Base-by-base conservation (phyloP, 257 asterid genomes). In the Nicotiana attenuata region DNA sequence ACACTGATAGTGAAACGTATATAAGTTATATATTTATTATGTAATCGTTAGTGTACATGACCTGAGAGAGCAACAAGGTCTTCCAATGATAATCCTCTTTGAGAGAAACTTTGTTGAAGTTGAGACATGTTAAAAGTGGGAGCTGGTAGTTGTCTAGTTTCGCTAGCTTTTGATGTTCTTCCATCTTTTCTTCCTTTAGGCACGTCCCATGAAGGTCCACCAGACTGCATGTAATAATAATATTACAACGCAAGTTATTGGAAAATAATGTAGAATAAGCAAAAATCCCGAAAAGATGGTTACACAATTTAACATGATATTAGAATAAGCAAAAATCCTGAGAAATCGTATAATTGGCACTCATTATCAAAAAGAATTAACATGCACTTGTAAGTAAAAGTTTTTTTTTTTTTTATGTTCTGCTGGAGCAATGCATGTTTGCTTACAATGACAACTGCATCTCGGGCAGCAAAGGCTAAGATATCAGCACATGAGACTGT, bases 161-260 rank as follows among this genome's bases (percentile, higher is more conserved):
- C 97, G 57, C 87, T 92, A 0, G 98, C 97, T 80, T 60, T 86
- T 28, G 98, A 94, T 67, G 82, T 88, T 67, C 92, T 83, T 61
- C 97, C 98, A 68, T 94, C 98, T 53, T 86, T 90, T 87, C 98
- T 88, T 80, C 98, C 98, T 88, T 93, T 87, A 6, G 91, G 92
- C 52, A 93, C 96, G 1, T 84, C 88, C 97, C 97, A 94, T 26
- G 47, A 84, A 17, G 97, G 97, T 59, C 98, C 97, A 31, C 98
- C 97, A 2, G 92, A 82, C 97, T 93, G 78, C 33, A 0, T 57
- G 29, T 71, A 41, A 45, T 41, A 28, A 45, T 41, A 65, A 14
- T 4, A 10, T 64, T 64, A 64, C 41, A 52, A 22, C 8, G 8
- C 45, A 41, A 6, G 78, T 69, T 69, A 35, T 0, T 66, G 28